Conservation (phyloP, 768 basidiomycete genomes). For the Myochromella boudieri region DNA sequence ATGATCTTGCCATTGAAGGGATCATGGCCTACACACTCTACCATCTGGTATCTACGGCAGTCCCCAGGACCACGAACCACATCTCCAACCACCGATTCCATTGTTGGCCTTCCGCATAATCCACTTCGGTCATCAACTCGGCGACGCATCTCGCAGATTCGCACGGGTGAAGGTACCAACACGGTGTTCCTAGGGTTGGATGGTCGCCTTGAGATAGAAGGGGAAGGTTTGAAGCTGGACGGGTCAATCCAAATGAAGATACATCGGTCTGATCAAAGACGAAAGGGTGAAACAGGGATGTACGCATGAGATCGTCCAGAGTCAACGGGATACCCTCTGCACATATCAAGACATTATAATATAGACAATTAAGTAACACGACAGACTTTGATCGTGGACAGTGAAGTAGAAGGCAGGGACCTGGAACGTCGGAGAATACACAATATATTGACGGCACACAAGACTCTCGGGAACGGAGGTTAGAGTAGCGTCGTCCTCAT, state of each 20-base stretch:
- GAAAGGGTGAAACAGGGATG: conserved; percentile 57
- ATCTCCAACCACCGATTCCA: conserved; percentile 59
- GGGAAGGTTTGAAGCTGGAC: conserved; percentile 59
- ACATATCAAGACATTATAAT: conserved; percentile 13
- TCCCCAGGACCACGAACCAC: conserved; percentile 79
- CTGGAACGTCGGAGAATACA: conserved; percentile 75
- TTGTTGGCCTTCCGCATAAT: conserved; percentile 25
- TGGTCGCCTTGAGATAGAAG: conserved; percentile 87
- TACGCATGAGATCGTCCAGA: conserved; percentile 53
- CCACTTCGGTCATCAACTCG: conserved; percentile 63
- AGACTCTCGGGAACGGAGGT: conserved; percentile 30
- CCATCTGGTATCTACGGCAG: conserved; percentile 53
- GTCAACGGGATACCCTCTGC: conserved; percentile 66
- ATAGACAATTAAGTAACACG: conserved; percentile 4
- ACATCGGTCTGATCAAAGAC: conserved; percentile 41
- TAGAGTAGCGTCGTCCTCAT: conserved; percentile 41
- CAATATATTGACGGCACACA: conserved; percentile 63
- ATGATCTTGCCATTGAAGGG: too few species aligned
- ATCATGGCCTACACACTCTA: too few species aligned
- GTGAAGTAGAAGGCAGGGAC: conserved; percentile 87
- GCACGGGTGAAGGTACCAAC: conserved; percentile 91
- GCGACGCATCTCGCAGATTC: conserved; percentile 64
- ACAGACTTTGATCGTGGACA: conserved; percentile 67
- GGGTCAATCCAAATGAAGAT: conserved; percentile 56
- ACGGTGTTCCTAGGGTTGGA: conserved; percentile 68